Conservation (phyloP, 805 yeast genomes). For the Kregervanrija pseudodelftensis region DNA sequence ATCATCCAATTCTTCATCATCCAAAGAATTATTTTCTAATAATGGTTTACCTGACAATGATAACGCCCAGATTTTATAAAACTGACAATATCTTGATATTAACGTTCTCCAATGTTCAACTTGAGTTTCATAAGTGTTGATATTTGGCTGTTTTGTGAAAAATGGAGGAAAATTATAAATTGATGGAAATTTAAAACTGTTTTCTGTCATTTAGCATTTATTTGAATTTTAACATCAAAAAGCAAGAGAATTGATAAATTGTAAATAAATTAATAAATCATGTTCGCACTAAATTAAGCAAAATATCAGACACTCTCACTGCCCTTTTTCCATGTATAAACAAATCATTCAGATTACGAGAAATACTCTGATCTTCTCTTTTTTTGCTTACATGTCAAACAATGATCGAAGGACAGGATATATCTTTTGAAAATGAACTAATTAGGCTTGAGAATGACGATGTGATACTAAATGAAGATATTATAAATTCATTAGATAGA, state of each 20-base stretch:
- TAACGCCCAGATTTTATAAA: conserved; percentile 48
- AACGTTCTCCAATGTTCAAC: conserved; percentile 69
- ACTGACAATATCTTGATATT: conserved; percentile 53
- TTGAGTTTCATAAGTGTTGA: conserved; percentile 71
- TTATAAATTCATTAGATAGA: background rate
- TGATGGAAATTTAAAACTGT: conserved; percentile 34
- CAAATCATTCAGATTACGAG: no score
- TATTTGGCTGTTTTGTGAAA: conserved; percentile 83
- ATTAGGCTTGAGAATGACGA: background rate
- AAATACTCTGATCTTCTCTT: no score
- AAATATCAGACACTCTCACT: no score
- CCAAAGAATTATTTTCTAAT: conserved; percentile 4
- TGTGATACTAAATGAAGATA: background rate
- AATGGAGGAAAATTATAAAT: conserved; percentile 83
- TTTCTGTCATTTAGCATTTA: background rate
- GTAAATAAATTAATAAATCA: no score
- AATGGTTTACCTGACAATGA: conserved; percentile 30
- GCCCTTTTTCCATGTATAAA: no score
- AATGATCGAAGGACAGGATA: no score
- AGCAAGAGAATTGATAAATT: no score
- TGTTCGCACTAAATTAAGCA: no score
- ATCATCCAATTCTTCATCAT: conserved; percentile 1
- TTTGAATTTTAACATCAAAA: no score
- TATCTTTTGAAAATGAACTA: background rate
- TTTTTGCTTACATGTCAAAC: no score